These are phyloP conservation scores for Crotalaria pallida DNA, from an alignment of 306 rosid genomes.

Conservation along the genomic window DNA sequence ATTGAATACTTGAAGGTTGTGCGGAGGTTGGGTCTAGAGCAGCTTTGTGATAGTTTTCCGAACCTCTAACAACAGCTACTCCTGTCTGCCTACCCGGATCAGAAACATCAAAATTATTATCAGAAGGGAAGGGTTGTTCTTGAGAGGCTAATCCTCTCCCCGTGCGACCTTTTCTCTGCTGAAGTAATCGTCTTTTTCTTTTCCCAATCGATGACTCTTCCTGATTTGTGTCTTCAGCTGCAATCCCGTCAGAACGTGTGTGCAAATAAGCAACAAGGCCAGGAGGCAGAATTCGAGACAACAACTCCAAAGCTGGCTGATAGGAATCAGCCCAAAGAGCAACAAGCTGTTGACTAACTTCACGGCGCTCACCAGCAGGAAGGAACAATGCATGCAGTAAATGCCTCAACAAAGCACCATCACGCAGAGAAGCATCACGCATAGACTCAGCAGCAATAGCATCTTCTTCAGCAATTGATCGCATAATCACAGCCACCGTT, in stretches of 20 bases:
- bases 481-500: slow-evolving; percentile 95
- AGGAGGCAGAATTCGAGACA: slow-evolving; percentile 95
- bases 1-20: slow-evolving; percentile 50
- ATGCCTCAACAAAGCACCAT: slow-evolving; percentile 97
- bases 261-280: slow-evolving; percentile 98
- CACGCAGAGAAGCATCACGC: slow-evolving; percentile 98
- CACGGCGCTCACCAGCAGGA: slow-evolving; percentile 87
- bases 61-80: slow-evolving; percentile 36
- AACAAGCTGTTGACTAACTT: slow-evolving; percentile 94
- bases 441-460: slow-evolving; percentile 99
- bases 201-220: slow-evolving; percentile 66
- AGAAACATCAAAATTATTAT: slow-evolving; percentile 54
- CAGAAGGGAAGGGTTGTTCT: slow-evolving; percentile 65
- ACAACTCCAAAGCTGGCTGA: slow-evolving; percentile 83
- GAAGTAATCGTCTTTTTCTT: slow-evolving; percentile 87
- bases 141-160: slow-evolving; percentile 74
- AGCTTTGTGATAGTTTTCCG: slow-evolving; percentile 45
- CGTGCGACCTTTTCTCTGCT: slow-evolving; percentile 69
- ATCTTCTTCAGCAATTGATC: slow-evolving; percentile 98
- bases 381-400: slow-evolving; percentile 85
- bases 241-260: slow-evolving; percentile 77
- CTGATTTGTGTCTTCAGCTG: slow-evolving; percentile 52
- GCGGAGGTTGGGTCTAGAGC: slow-evolving; percentile 45
- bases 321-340: slow-evolving; percentile 99
- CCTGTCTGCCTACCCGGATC: slow-evolving; percentile 57